Percentiles rank a stretch among this genome's conserved stretches.
phyloP scores from a whole-genome alignment of 225 moss, liverwort and hornwort genomes.

The Asterella californica region DNA sequence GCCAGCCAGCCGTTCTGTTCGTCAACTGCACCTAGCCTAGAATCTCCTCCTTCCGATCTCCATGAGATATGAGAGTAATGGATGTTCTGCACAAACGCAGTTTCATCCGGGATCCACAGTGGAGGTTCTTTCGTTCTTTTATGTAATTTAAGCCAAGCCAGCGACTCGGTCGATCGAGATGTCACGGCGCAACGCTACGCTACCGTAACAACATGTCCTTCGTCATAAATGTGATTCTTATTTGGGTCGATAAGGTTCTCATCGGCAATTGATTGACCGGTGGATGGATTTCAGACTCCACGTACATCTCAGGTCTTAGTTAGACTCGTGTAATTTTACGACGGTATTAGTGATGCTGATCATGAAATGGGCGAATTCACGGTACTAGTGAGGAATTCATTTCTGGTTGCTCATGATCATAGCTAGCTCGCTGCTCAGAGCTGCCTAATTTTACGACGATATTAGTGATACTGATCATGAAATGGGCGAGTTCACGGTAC shows the following conservation, averaged over 20 bases:
- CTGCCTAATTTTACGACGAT: conserved; percentile 1
- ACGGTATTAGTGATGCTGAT: neutral
- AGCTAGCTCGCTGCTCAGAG: neutral
- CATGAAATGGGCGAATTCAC: neutral
- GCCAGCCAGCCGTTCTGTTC: neutral
- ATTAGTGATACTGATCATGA: neutral
- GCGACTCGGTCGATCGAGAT: neutral
- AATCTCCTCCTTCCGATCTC: neutral
- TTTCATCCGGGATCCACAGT: neutral
- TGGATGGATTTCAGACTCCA: neutral
- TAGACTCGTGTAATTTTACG: conserved; percentile 2
- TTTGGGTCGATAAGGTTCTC: neutral
- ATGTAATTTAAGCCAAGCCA: neutral
- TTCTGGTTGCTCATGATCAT: neutral
- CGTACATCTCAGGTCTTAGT: neutral
- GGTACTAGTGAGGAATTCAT: neutral
- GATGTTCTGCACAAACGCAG: neutral
- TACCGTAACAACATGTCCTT: too few species aligned
- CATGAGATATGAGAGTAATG: neutral
- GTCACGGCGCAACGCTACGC: too few species aligned
- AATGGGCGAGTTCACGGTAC: neutral
- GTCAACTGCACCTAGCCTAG: neutral
- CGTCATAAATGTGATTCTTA: neutral
- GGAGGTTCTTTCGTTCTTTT: neutral
- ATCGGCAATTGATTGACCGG: neutral